These are phyloP conservation scores for Colletotrichum paranaense DNA, from an alignment of 2,329 filamentous ascomycete species.

Conservation along the genomic window DNA sequence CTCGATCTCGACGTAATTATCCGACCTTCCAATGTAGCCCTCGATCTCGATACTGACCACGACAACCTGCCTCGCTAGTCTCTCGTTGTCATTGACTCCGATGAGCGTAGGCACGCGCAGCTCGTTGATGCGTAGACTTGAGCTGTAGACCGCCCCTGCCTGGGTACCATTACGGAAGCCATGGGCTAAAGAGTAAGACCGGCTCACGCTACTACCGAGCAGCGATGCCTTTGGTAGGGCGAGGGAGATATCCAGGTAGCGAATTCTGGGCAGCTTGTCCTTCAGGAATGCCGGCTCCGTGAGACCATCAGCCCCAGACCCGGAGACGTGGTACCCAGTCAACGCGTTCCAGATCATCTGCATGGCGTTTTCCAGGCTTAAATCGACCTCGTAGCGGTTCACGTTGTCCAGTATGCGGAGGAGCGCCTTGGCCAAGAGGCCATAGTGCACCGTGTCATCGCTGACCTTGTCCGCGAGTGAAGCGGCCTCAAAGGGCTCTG, in stretches of 20 bases:
- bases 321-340: constrained; percentile 43
- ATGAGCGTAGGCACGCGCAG: constrained; percentile 75
- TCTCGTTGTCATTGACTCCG: constrained; percentile 79
- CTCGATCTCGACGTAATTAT: constrained; percentile 69
- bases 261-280: constrained; percentile 44
- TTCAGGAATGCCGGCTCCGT: constrained; percentile 37
- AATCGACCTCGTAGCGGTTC: neutral
- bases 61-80: constrained; percentile 73
- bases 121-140: constrained; percentile 62
- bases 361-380: constrained; percentile 38
- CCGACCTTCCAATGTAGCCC: constrained; percentile 51
- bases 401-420: constrained; percentile 55
- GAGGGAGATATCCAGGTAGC: constrained; percentile 63
- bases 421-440: constrained; percentile 74
- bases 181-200: constrained; percentile 44
- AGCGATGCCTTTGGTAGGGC: constrained; percentile 76
- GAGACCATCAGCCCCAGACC: neutral
- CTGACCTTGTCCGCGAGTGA: constrained; percentile 70
- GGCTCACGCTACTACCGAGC: constrained; percentile 69
- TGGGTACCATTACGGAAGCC: neutral
- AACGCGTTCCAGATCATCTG: constrained; percentile 47
- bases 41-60: constrained; percentile 73
- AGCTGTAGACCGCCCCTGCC: constrained; percentile 31
- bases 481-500: constrained; percentile 65
- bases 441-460: constrained; percentile 81